Base-by-base conservation (phyloP, 2,329 filamentous ascomycete genomes). In the Aureobasidium zeae region DNA sequence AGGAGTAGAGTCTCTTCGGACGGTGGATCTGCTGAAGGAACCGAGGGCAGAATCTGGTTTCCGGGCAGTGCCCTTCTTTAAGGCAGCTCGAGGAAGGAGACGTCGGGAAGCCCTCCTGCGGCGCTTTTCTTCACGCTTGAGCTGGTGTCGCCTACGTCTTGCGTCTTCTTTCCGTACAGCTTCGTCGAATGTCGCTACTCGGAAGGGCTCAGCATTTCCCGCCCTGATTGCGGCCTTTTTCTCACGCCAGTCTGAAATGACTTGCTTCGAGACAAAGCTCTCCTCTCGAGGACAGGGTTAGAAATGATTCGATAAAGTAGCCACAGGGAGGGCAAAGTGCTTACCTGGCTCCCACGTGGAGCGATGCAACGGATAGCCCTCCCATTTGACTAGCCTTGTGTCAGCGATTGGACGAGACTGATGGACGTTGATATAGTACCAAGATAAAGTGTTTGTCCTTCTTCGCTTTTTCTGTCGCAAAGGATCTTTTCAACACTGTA, bases 401-500 rank as follows among this genome's bases (percentile, higher is more conserved):
- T n/a, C 13, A 20, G 4, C 26, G 26, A 3, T 22, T 17, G 28
- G 5, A 8, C 5, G 26, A n/a, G 11, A 6, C 22, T 25, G 33
- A 22, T 9, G 5, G 16, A 34, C 20, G 16, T 16, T 43, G 7
- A 60, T 49, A 38, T 57, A 60, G n/a, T n/a, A n/a, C n/a, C n/a
- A n/a, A n/a, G n/a, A n/a, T n/a, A n/a, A n/a, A n/a, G n/a, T n/a
- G n/a, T n/a, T 49, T 44, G 7, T 38, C 24, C 21, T 49, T 28
- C 15, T 8, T 28, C 21, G 12, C 12, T 29, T 10, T 11, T 24
- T 12, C 48, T 26, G 19, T 57, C 55, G 17, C 51, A 49, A 4
- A 61, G 46, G n/a, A 61, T 53, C 22, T 46, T 49, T 25, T 62
- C 59, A 11, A 62, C 57, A 10, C 46, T 35, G 39, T 57, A 62